Conservation (phyloP, 2,329 filamentous ascomycete genomes). For the Arthrobotrys musiformis region DNA sequence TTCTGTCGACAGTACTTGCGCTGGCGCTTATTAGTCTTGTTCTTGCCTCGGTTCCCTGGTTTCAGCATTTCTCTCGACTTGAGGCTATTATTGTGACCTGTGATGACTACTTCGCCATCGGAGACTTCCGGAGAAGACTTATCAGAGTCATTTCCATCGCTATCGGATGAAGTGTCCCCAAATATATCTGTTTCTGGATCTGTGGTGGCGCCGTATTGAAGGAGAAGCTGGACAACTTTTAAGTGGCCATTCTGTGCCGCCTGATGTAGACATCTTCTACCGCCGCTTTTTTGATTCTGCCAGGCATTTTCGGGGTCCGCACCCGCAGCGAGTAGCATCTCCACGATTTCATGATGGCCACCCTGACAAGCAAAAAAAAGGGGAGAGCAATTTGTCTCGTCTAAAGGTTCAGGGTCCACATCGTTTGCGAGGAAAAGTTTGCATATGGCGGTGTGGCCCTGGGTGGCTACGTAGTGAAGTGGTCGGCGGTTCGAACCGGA, state of each 20-base stretch:
- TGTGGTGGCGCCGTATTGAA: not conserved
- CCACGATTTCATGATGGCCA: conserved; percentile 11
- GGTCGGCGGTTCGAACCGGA: conserved; percentile 15
- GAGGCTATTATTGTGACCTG: not conserved
- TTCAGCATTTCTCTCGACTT: too few species aligned
- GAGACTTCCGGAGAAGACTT: not conserved
- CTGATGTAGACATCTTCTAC: not conserved
- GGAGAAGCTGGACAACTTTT: not conserved
- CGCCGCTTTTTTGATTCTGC: not conserved
- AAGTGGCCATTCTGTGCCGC: conserved; percentile 7
- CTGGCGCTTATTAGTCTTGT: not conserved
- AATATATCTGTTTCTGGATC: not conserved
- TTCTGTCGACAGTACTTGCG: not conserved
- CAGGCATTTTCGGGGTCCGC: not conserved
- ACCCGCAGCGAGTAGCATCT: not conserved
- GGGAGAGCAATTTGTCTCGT: conserved; percentile 8
- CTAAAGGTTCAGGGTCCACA: not conserved
- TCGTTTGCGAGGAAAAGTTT: not conserved
- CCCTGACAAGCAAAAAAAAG: conserved; percentile 11
- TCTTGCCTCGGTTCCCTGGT: too few species aligned
- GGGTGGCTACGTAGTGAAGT: conserved; percentile 4
- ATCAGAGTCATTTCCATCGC: not conserved
- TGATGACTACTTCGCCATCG: not conserved
- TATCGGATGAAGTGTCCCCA: not conserved
- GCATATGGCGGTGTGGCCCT: conserved; percentile 15